Evolutionary conservation across 495 filamentous ascomycete genomes (phyloP).

Genomic region (Hypoxylon trugodes): DNA sequence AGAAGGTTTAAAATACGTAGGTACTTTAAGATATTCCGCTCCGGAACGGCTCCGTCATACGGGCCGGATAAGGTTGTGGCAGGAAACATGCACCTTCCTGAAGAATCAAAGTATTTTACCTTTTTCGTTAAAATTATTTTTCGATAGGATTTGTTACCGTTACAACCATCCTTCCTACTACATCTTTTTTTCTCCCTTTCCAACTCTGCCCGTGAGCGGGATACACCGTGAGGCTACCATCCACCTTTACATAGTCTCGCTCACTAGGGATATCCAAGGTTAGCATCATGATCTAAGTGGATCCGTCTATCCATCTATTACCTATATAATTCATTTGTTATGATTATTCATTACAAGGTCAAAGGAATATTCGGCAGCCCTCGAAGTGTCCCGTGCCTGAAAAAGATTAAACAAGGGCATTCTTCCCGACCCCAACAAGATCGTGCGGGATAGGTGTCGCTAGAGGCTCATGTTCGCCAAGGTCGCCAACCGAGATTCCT

Average conservation of each 20-base stretch:
- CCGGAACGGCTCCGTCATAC: conserved; percentile 16
- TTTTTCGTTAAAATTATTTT: too few relatives aligned
- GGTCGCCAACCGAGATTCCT: conserved; percentile 41
- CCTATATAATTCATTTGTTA: too few relatives aligned
- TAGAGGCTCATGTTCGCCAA: conserved; percentile 42
- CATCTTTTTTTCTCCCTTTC: not conserved
- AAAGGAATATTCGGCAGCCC: not conserved
- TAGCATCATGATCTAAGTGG: conserved; percentile 13
- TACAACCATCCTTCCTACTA: not conserved
- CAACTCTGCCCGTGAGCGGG: not conserved
- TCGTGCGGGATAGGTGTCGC: conserved; percentile 28
- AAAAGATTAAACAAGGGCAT: conserved; percentile 14
- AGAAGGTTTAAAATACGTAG: too few relatives aligned
- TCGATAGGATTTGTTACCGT: conserved; percentile 5
- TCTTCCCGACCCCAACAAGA: conserved; percentile 22
- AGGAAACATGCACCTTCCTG: conserved; percentile 25
- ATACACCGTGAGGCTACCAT: conserved; percentile 11
- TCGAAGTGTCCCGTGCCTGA: too few relatives aligned
- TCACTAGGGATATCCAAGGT: not conserved
- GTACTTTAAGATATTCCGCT: conserved; percentile 21
- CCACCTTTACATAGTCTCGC: not conserved
- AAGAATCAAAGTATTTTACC: too few relatives aligned
- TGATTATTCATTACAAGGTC: not conserved
- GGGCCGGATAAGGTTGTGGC: conserved; percentile 18
- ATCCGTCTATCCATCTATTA: conserved; percentile 1